Evolutionary conservation across 768 basidiomycete species (phyloP).

Genomic region (Suillus americanus): DNA sequence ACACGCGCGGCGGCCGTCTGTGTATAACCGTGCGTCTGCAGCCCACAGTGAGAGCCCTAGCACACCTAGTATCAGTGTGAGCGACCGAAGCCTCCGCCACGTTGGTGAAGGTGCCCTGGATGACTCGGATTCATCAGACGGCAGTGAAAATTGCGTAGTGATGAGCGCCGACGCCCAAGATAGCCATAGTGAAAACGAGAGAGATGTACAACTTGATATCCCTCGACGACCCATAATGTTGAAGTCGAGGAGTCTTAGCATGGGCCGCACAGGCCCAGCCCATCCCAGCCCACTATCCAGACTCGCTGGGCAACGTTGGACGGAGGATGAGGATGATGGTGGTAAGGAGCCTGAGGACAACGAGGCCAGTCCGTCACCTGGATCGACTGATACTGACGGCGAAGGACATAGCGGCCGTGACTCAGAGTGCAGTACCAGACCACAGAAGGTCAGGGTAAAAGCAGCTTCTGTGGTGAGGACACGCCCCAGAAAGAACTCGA

Average conservation of each 20-base stretch:
- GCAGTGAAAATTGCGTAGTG: constrained; percentile 19
- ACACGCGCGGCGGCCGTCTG: constrained; percentile 35
- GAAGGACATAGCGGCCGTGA: constrained; percentile 36
- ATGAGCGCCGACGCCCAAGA: constrained; percentile 13
- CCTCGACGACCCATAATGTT: constrained; percentile 22
- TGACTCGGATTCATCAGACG: constrained; percentile 68
- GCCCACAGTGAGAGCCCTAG: constrained; percentile 33
- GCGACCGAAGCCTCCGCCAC: constrained; percentile 53
- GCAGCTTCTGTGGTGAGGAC: constrained; percentile 31
- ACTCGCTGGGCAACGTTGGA: constrained; percentile 54
- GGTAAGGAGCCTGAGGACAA: constrained; percentile 44
- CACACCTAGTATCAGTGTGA: constrained; percentile 28
- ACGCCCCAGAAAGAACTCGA: constrained; percentile 31
- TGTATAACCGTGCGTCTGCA: constrained; percentile 47
- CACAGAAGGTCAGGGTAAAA: constrained; percentile 6
- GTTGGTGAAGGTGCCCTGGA: constrained; percentile 78
- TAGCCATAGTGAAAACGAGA: constrained; percentile 35
- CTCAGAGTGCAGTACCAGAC: constrained; percentile 14
- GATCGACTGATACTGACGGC: constrained; percentile 65
- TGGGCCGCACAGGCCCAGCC: constrained; percentile 27
- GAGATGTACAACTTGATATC: constrained; percentile 15
- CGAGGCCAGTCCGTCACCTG: constrained; percentile 53
- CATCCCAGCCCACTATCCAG: constrained; percentile 70
- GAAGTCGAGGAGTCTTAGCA: constrained; percentile 39
- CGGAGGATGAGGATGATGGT: constrained; percentile 43